Evolutionary conservation across 495 filamentous ascomycete species (phyloP), one percentile per base, ranked within the genome.

Genomic region (Lasiosphaeris hirsuta): DNA sequence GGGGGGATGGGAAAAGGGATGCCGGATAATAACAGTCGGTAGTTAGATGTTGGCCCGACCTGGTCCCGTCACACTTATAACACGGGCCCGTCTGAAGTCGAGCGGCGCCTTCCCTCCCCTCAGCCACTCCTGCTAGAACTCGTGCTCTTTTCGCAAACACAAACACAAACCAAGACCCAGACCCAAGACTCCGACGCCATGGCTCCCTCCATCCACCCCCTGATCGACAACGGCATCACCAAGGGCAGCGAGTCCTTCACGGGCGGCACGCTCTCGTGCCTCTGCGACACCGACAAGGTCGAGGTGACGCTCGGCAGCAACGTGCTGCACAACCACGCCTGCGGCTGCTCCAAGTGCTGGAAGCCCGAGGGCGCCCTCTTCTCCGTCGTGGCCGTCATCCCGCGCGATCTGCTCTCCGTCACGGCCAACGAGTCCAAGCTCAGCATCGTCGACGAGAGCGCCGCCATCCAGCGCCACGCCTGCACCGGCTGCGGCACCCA

Each of bases 301-400:
- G 72, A 77, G 45, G 70, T 85, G 14, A 74, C 76, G 2, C 71
- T 86, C 15, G 63, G 59, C 39, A 68, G 72, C 63, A 78, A 84
- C 63, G 75, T 85, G 43, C 73, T 73, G n/a, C 80, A 84, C 72
- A 85, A 86, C 75, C 83, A 86, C 67, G 80, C 80, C 44, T 86
- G 83, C 69, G 84, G 82, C 35, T 85, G 83, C 72, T 85, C 82
- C 58, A 82, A 84, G 63, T 86, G 82, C 75, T 84, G 82, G 82
- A 85, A 85, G 64, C 83, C 83, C 4, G 36, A 57, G 0, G 77
- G 79, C 35, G 69, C 81, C 2, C 76, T 84, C 56, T 86, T 86
- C 75, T 79, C 79, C 63, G 54, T 85, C 61, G 79, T 86, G 36
- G 82, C 71, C 50, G 82, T 84, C 38, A 62, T 85, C 3, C 75